Percentiles rank a stretch among this genome's conserved stretches.
phyloP scores from a whole-genome alignment of 441 rosid genomes.

The Theobroma grandiflorum region DNA sequence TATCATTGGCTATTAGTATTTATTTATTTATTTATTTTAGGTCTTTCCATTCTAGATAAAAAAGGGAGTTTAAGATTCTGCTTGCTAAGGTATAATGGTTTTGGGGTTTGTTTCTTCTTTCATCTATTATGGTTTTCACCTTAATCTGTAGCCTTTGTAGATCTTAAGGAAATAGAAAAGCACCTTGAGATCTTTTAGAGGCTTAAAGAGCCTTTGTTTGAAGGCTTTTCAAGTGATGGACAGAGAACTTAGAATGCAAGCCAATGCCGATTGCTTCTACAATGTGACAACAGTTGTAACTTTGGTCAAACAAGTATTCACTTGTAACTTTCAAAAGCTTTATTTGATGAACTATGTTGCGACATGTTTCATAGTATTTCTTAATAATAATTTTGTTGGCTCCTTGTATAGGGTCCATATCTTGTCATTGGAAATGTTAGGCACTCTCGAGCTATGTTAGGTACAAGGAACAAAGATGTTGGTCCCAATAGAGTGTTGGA shows the following conservation, averaged over 20 bases:
- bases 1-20: too few species aligned
- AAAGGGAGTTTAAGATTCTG: too few species aligned
- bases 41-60: too few species aligned
- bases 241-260: conserved; percentile 77
- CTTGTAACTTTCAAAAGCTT: conserved; percentile 6
- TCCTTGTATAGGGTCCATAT: conserved; percentile 70
- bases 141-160: conserved; percentile 59
- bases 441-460: conserved; percentile 93
- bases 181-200: conserved; percentile 62
- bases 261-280: conserved; percentile 83
- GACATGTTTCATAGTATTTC: neutral
- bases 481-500: too few species aligned
- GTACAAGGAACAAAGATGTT: conserved; percentile 78
- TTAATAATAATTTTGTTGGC: neutral
- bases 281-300: conserved; percentile 99
- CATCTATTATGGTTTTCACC: too few species aligned
- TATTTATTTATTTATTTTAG: too few species aligned
- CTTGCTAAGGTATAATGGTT: too few species aligned
- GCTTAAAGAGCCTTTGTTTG: conserved; percentile 82
- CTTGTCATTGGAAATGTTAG: conserved; percentile 94
- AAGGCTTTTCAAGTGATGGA: conserved; percentile 96
- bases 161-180: conserved; percentile 61
- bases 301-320: conserved; percentile 86
- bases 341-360: conserved; percentile 5
- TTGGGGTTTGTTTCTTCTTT: too few species aligned